Evolutionary conservation across 768 basidiomycete species (phyloP).

Genomic region (Lentinula detonsa): DNA sequence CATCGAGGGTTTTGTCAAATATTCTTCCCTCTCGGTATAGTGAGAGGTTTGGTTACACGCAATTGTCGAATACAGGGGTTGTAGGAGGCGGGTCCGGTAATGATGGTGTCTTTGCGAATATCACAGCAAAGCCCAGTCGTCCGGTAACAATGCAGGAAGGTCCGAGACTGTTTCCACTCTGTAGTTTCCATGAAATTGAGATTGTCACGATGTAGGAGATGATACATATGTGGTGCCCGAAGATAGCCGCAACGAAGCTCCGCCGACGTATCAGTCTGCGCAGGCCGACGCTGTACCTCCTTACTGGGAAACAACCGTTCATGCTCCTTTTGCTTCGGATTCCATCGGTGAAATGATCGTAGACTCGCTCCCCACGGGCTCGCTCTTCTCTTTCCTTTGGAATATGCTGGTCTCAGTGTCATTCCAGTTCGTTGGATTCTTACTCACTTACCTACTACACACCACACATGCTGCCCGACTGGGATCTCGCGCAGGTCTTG

Average conservation of each 20-base stretch:
- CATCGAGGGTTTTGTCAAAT: constrained; percentile 45
- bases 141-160: constrained; percentile 60
- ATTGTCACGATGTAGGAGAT: constrained; percentile 42
- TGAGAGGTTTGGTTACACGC: constrained; percentile 37
- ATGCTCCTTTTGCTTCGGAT: constrained; percentile 70
- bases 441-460: constrained; percentile 90
- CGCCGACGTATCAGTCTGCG: constrained; percentile 89
- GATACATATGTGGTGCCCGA: constrained; percentile 77
- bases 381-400: constrained; percentile 86
- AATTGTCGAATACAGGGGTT: constrained; percentile 31
- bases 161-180: constrained; percentile 21
- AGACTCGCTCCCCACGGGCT: constrained; percentile 80
- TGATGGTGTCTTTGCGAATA: constrained; percentile 93
- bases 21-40: constrained; percentile 51
- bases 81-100: constrained; percentile 68
- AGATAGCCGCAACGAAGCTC: constrained; percentile 73
- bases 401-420: constrained; percentile 89
- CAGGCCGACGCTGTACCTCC: constrained; percentile 95
- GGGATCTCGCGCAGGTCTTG: constrained; percentile 90
- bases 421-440: constrained; percentile 95
- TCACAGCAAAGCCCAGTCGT: constrained; percentile 78
- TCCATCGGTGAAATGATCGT: constrained; percentile 78
- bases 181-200: background rate
- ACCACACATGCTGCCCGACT: constrained; percentile 90
- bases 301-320: constrained; percentile 97